A percentile compares a stretch with the other conserved stretches of the same genome.
Conservation (phyloP, 2,329 filamentous ascomycete genomes). For the Alternaria viburni region DNA sequence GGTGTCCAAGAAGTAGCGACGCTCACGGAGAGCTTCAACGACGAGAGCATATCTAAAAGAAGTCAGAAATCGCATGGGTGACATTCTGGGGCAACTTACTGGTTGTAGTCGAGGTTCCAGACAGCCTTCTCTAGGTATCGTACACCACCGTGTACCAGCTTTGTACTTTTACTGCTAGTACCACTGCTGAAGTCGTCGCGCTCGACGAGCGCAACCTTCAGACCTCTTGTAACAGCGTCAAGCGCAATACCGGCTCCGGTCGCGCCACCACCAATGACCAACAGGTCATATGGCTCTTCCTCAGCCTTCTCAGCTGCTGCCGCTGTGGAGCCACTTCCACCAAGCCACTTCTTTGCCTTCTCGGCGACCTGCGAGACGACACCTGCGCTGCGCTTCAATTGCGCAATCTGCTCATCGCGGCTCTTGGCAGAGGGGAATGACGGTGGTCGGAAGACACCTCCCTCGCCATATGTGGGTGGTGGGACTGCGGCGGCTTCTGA, state of each 20-base stretch:
- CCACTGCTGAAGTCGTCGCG: constrained; percentile 82
- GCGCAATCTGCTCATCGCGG: constrained; percentile 68
- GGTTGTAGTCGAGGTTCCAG: constrained; percentile 83
- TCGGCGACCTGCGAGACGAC: constrained; percentile 34
- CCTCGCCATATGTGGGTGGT: constrained; percentile 71
- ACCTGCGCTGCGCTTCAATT: constrained; percentile 61
- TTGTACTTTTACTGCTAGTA: constrained; percentile 86
- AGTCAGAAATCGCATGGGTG: background rate
- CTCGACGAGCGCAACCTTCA: constrained; percentile 82
- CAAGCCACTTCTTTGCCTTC: constrained; percentile 53
- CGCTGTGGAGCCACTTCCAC: constrained; percentile 37
- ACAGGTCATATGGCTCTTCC: constrained; percentile 72
- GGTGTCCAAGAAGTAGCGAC: constrained; percentile 82
- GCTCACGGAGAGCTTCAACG: constrained; percentile 80
- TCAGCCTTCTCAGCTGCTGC: constrained; percentile 37
- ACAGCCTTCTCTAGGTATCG: constrained; percentile 86
- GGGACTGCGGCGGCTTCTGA: constrained; percentile 71
- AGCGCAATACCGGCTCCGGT: constrained; percentile 82
- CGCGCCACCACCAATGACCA: constrained; percentile 80
- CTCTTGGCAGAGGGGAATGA: constrained; percentile 69
- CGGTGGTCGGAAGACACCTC: constrained; percentile 71
- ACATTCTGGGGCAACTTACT: constrained; percentile 55
- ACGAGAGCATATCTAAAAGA: constrained; percentile 67
- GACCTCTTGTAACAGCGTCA: constrained; percentile 77
- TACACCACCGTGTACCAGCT: constrained; percentile 84